Evolutionary conservation across 208 protist genomes (phyloP).

Genomic region (Leishmania turanica): DNA sequence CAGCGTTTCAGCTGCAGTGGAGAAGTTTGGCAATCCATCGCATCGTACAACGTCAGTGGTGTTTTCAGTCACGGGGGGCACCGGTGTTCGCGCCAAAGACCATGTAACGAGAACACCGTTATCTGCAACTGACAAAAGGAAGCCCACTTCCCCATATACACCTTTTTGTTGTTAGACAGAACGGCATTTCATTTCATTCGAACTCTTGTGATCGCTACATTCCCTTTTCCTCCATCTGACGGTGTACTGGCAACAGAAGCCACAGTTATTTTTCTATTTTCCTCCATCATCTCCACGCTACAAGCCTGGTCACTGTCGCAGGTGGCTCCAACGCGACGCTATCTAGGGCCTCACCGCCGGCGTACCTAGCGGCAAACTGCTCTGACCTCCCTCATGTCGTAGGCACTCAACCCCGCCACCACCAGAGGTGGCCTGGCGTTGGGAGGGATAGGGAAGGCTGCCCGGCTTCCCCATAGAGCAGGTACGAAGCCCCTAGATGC

Average conservation of each 20-base stretch:
- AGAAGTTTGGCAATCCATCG: background rate
- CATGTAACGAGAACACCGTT: background rate
- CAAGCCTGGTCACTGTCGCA: background rate
- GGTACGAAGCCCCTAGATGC: background rate
- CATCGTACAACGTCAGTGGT: background rate
- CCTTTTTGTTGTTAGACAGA: background rate
- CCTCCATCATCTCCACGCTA: background rate
- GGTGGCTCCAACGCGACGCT: background rate
- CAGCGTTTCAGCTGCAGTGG: slow-evolving; percentile 6
- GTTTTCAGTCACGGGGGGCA: background rate
- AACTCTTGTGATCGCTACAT: background rate
- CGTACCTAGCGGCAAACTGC: background rate
- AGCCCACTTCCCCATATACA: background rate
- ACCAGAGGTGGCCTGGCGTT: background rate
- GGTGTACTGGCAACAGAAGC: background rate
- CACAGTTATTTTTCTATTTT: background rate
- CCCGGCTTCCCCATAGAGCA: background rate
- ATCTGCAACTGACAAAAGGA: background rate
- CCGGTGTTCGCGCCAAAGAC: background rate
- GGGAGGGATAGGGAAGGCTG: background rate
- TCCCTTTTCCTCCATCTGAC: background rate
- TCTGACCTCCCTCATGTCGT: background rate
- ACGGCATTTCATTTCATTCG: background rate
- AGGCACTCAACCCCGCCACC: background rate
- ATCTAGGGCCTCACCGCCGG: background rate